Percentiles rank a stretch among this genome's conserved stretches.
phyloP scores from a whole-genome alignment of 805 yeast genomes.

The Danielia oregonensis region DNA sequence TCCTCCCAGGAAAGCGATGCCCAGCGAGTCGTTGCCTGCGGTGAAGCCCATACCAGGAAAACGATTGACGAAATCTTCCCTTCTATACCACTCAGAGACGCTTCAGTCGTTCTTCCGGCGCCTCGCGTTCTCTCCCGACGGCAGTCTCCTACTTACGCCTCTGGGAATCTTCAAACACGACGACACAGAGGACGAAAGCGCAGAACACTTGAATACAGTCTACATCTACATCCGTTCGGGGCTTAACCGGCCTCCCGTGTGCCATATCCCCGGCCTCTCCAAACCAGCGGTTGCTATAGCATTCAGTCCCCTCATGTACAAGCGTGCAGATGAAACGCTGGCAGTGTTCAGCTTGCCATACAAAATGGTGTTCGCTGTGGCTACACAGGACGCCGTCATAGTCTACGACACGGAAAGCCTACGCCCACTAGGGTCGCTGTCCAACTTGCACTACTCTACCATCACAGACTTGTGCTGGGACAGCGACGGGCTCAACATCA shows the following conservation, averaged over 20 bases:
- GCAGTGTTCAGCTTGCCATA: slow-evolving; percentile 57
- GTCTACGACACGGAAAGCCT: slow-evolving; percentile 75
- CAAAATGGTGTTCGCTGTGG: slow-evolving; percentile 85
- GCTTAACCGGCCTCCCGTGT: slow-evolving; percentile 64
- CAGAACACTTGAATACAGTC: slow-evolving; percentile 63
- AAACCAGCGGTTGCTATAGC: slow-evolving; percentile 82
- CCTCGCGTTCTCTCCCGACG: slow-evolving; percentile 86
- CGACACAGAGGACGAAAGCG: slow-evolving; percentile 10
- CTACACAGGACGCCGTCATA: slow-evolving; percentile 81
- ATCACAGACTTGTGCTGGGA: slow-evolving; percentile 89
- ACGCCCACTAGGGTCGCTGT: slow-evolving; percentile 67
- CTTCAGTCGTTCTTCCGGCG: slow-evolving; percentile 88
- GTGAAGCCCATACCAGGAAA: not conserved
- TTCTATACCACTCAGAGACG: slow-evolving; percentile 77
- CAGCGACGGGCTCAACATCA: slow-evolving; percentile 62
- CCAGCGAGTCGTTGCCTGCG: not conserved
- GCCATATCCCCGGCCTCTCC: slow-evolving; percentile 72
- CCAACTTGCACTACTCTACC: slow-evolving; percentile 83
- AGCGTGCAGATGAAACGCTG: slow-evolving; percentile 19
- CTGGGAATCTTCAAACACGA: slow-evolving; percentile 55
- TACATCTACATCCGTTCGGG: slow-evolving; percentile 75
- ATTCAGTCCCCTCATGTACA: slow-evolving; percentile 67
- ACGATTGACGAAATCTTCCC: slow-evolving; percentile 1
- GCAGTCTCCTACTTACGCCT: slow-evolving; percentile 68
- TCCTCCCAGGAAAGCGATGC: not conserved